Conservation (phyloP, 805 yeast genomes). For the Hanseniaspora singularis region DNA sequence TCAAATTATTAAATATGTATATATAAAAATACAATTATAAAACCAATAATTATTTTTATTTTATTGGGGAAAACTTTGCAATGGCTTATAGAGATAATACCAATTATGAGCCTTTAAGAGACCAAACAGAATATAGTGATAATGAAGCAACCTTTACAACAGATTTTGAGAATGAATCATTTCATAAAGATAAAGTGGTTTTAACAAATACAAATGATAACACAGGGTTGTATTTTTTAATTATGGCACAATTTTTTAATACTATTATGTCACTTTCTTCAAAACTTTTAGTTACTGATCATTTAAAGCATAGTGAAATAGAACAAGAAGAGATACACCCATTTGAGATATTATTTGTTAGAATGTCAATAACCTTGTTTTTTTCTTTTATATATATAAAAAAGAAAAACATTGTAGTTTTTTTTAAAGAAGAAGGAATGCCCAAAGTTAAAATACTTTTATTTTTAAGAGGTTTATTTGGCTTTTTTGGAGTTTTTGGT, state of each 20-base stretch:
- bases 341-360: slow-evolving; percentile 58
- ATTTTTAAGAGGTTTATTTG: slow-evolving; percentile 53
- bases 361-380: slow-evolving; percentile 62
- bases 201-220: slow-evolving; percentile 24
- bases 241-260: slow-evolving; percentile 60
- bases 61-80: too few relatives aligned
- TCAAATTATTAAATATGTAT: too few relatives aligned
- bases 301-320: slow-evolving; percentile 17
- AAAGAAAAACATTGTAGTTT: slow-evolving; percentile 33
- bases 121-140: too few relatives aligned
- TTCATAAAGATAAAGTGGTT: neutral
- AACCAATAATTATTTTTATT: too few relatives aligned
- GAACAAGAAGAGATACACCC: slow-evolving; percentile 49
- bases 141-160: neutral
- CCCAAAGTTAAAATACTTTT: slow-evolving; percentile 42
- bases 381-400: slow-evolving; percentile 49
- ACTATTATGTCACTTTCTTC: slow-evolving; percentile 67
- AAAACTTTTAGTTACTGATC: slow-evolving; percentile 58
- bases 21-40: too few relatives aligned
- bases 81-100: too few relatives aligned
- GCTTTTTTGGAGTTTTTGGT: slow-evolving; percentile 72
- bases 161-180: too few relatives aligned
- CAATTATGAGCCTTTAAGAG: too few relatives aligned
- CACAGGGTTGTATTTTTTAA: slow-evolving; percentile 45
- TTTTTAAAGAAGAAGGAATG: slow-evolving; percentile 62